Percentiles rank a stretch among this genome's conserved stretches.
Conservation (phyloP, 73 alveolate genomes). For the Tetrahymena thermophila region DNA sequence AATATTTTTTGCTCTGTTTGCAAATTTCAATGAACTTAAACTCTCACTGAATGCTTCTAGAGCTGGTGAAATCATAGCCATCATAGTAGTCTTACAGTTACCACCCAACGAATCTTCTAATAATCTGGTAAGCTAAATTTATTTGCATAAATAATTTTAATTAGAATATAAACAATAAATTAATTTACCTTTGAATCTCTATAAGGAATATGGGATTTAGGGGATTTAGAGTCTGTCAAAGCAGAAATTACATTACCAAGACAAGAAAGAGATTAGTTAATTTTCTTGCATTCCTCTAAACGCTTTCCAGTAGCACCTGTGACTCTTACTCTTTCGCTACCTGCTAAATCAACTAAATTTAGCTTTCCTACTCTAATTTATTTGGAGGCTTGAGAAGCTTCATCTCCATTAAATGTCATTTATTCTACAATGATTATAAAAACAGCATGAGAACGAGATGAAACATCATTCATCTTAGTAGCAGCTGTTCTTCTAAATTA, state of each 20-base stretch:
- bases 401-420: slow-evolving; percentile 41
- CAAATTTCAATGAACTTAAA: slow-evolving; percentile 94
- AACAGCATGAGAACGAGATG: slow-evolving; percentile 97
- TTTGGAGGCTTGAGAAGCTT: not conserved
- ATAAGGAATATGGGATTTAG: slow-evolving; percentile 88
- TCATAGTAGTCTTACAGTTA: slow-evolving; percentile 67
- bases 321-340: slow-evolving; percentile 95
- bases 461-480: slow-evolving; percentile 94
- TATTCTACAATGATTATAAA: slow-evolving; percentile 86
- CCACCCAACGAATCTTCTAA: slow-evolving; percentile 85
- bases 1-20: slow-evolving; percentile 97
- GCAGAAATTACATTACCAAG: slow-evolving; percentile 99
- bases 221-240: slow-evolving; percentile 83
- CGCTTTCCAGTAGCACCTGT: slow-evolving; percentile 98
- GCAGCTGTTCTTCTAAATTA: slow-evolving; percentile 91
- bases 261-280: slow-evolving; percentile 95
- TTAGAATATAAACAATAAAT: not conserved
- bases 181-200: slow-evolving; percentile 92
- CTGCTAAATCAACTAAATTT: slow-evolving; percentile 97
- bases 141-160: not conserved
- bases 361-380: slow-evolving; percentile 89
- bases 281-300: slow-evolving; percentile 97
- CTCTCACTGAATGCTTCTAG: slow-evolving; percentile 74
- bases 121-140: slow-evolving; percentile 74
- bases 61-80: slow-evolving; percentile 84